Evolutionary conservation across 495 filamentous ascomycete species (phyloP).

Genomic region (Pyrenopolyporus hunteri): DNA sequence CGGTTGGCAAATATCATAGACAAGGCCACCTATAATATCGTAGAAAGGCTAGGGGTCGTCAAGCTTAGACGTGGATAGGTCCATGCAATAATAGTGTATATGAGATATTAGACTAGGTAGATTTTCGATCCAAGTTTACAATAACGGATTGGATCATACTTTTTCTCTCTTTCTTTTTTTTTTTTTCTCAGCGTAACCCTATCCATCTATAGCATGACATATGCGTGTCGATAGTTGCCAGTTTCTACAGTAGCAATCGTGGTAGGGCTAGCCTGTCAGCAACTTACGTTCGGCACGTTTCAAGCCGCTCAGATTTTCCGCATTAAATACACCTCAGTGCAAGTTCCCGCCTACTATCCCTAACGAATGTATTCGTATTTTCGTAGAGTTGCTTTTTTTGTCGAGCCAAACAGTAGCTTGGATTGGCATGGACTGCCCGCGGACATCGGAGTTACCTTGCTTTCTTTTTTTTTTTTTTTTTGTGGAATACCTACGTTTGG

Average conservation of each 20-base stretch:
- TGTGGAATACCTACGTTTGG: too few species aligned
- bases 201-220: conserved; percentile 19
- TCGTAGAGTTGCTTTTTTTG: not conserved
- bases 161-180: too few species aligned
- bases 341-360: not conserved
- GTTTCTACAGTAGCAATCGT: not conserved
- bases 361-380: not conserved
- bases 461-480: too few species aligned
- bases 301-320: not conserved
- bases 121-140: conserved; percentile 19
- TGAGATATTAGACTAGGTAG: not conserved
- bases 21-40: conserved; percentile 33
- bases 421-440: conserved; percentile 1
- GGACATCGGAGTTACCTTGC: conserved; percentile 8
- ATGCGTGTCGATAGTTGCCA: conserved; percentile 16
- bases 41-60: conserved; percentile 12
- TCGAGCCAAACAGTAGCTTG: not conserved
- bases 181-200: not conserved
- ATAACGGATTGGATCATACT: conserved; percentile 13
- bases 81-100: not conserved
- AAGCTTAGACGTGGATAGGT: conserved; percentile 1
- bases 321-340: not conserved
- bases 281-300: conserved; percentile 11
- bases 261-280: conserved; percentile 30
- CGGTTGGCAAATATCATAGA: not conserved